Evolutionary conservation across 768 basidiomycete species (phyloP).

Genomic region (Fistulinella prunicolor): DNA sequence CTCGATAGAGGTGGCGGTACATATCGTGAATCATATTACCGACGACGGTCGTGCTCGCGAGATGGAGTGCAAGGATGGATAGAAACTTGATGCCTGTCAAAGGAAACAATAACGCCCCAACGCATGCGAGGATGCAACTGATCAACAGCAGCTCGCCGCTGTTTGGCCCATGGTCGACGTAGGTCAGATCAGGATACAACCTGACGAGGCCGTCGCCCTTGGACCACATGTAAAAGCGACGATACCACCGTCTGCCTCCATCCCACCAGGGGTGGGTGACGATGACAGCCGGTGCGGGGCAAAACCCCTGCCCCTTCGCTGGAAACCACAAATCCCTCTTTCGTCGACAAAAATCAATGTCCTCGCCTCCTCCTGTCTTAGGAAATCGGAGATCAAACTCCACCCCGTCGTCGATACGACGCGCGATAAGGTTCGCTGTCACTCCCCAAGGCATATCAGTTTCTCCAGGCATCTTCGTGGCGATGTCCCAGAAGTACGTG

Average conservation of each 20-base stretch:
- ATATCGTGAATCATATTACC: constrained; percentile 48
- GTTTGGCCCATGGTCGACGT: constrained; percentile 46
- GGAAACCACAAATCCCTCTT: constrained; percentile 40
- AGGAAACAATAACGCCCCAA: constrained; percentile 17
- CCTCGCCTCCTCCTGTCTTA: constrained; percentile 64
- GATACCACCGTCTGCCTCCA: constrained; percentile 43
- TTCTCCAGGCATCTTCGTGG: constrained; percentile 40
- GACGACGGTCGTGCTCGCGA: constrained; percentile 30
- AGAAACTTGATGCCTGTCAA: constrained; percentile 11
- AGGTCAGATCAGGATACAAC: constrained; percentile 46
- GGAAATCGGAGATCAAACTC: constrained; percentile 48
- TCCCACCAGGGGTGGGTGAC: constrained; percentile 62
- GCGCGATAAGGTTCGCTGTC: constrained; percentile 55
- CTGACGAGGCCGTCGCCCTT: constrained; percentile 54
- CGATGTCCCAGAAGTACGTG: constrained; percentile 63
- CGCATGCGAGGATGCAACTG: constrained; percentile 11
- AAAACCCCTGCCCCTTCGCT: constrained; percentile 40
- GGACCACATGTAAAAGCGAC: constrained; percentile 57
- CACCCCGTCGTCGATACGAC: constrained; percentile 45
- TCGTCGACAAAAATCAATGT: constrained; percentile 55
- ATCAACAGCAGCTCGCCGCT: constrained; percentile 44
- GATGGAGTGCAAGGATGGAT: constrained; percentile 17
- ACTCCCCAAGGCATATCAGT: constrained; percentile 60
- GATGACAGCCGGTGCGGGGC: constrained; percentile 45
- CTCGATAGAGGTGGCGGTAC: constrained; percentile 45